These are phyloP conservation scores for Warburgia ugandensis DNA, from an alignment of 164 flowering plant species.

Conservation along the genomic window DNA sequence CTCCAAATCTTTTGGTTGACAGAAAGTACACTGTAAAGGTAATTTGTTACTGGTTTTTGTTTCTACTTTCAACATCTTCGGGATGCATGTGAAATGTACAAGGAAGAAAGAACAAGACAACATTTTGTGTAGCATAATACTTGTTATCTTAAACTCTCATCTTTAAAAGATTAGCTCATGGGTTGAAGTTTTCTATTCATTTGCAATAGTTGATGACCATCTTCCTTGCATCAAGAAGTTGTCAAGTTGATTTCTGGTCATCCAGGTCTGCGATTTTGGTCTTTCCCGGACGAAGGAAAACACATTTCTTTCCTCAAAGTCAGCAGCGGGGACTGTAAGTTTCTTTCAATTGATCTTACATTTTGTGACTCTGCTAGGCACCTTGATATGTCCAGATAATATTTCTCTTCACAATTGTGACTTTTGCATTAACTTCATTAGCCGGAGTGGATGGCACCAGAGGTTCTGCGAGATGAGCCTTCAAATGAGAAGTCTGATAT, in stretches of 20 bases:
- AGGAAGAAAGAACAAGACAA: no score
- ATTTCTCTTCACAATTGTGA: neutral
- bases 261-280: constrained; percentile 96
- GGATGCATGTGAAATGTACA: no score
- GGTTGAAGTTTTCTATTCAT: neutral
- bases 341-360: neutral
- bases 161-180: no score
- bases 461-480: constrained; percentile 93
- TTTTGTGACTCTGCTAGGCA: neutral
- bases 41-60: constrained; percentile 2
- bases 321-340: constrained; percentile 99
- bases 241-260: constrained; percentile 4
- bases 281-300: constrained; percentile 91
- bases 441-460: constrained; percentile 99
- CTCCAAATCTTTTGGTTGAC: constrained; percentile 97
- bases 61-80: neutral
- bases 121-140: no score
- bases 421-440: constrained; percentile 17
- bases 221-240: neutral
- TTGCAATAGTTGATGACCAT: neutral
- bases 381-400: neutral
- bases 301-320: constrained; percentile 95
- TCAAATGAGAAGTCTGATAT: constrained; percentile 93
- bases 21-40: constrained; percentile 96
- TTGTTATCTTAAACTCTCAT: no score